A percentile compares a stretch with the other conserved stretches of the same genome.
Evolutionary conservation across 306 rosid species (phyloP).

Genomic region (Pyrus communis): DNA sequence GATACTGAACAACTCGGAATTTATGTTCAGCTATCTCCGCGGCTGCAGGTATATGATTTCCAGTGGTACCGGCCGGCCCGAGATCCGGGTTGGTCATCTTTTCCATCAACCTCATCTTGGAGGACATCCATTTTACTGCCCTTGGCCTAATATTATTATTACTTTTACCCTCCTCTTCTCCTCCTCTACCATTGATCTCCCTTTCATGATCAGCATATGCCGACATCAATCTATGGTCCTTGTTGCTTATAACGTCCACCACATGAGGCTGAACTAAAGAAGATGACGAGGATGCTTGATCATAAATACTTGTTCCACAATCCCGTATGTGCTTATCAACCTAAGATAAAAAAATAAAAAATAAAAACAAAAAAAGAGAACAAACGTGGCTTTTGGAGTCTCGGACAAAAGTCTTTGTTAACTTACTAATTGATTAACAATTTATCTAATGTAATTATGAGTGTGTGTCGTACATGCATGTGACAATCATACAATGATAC

Average conservation of each 20-base stretch:
- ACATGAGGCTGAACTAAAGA: conserved; percentile 17
- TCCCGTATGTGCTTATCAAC: conserved; percentile 12
- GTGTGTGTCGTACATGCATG: neutral
- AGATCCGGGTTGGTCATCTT: conserved; percentile 37
- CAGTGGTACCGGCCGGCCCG: neutral
- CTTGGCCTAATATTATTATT: conserved; percentile 18
- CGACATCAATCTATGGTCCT: neutral
- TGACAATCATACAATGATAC: neutral
- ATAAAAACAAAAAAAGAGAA: no score
- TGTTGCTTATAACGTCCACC: conserved; percentile 14
- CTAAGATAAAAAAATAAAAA: conserved; percentile 2
- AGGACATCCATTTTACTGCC: conserved; percentile 60
- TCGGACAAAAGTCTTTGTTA: neutral
- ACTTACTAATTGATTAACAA: neutral
- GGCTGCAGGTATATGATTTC: neutral
- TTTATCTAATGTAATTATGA: no score
- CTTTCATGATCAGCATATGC: neutral
- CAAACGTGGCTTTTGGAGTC: no score
- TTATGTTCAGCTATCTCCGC: neutral
- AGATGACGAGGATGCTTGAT: conserved; percentile 20
- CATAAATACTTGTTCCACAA: conserved; percentile 13
- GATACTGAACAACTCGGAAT: conserved; percentile 13
- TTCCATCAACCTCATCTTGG: conserved; percentile 64
- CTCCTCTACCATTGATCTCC: conserved; percentile 2
- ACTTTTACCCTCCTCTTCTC: conserved; percentile 13